Conservation (phyloP, 2,329 filamentous ascomycete genomes). For the Aspergillus jensenii region DNA sequence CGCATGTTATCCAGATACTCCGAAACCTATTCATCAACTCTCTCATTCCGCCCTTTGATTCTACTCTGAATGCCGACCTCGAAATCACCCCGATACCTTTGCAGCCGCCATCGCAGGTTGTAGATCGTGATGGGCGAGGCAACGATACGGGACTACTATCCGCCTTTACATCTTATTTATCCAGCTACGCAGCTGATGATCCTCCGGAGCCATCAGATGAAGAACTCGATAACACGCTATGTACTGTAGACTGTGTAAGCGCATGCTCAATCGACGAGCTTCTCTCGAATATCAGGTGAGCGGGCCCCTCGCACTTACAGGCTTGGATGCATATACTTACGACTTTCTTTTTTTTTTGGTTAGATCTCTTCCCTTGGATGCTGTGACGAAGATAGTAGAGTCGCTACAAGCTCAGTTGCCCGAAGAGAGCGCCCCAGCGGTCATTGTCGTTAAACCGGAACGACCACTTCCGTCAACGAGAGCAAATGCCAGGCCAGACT, state of each 20-base stretch:
- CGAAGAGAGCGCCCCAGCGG: constrained; percentile 74
- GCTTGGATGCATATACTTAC: not conserved
- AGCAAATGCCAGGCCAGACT: constrained; percentile 55
- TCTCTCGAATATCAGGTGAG: constrained; percentile 77
- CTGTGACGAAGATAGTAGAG: constrained; percentile 64
- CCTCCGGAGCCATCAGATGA: constrained; percentile 96
- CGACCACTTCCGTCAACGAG: constrained; percentile 61
- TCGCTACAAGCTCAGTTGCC: constrained; percentile 81
- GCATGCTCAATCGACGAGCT: constrained; percentile 82
- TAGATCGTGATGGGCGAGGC: constrained; percentile 78
- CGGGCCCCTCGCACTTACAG: constrained; percentile 22
- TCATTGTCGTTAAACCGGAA: constrained; percentile 90
- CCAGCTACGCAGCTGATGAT: constrained; percentile 97
- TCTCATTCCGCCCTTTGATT: constrained; percentile 79
- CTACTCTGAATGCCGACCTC: constrained; percentile 61
- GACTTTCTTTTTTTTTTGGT: not conserved
- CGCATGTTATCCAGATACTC: constrained; percentile 82
- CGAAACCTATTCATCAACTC: constrained; percentile 96
- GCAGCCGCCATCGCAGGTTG: constrained; percentile 86
- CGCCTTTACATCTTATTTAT: constrained; percentile 92
- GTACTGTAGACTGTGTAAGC: constrained; percentile 90
- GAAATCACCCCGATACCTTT: constrained; percentile 80
- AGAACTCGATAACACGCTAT: constrained; percentile 92
- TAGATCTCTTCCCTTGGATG: constrained; percentile 62
- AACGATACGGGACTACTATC: constrained; percentile 86